phyloP scores from a whole-genome alignment of 148 eudicot genomes.

The Fagopyrum tataricum region DNA sequence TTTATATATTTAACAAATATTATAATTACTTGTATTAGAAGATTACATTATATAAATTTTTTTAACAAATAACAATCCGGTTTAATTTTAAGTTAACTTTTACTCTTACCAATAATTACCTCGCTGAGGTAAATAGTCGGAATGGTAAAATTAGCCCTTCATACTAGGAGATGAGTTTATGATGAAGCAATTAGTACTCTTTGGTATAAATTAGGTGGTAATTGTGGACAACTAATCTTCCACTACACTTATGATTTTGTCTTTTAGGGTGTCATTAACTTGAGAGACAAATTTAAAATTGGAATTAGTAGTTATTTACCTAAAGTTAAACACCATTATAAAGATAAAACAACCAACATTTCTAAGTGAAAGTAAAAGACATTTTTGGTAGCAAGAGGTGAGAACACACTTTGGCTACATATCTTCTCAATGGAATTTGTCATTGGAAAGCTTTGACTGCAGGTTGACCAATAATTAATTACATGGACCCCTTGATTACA shows the following conservation, averaged over 20 bases:
- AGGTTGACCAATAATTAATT: neutral
- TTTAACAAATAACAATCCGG: too few species aligned
- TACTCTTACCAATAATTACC: neutral
- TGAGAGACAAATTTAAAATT: neutral
- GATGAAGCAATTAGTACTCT: neutral
- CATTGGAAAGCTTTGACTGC: constrained; percentile 1
- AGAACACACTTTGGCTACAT: neutral
- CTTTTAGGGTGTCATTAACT: neutral
- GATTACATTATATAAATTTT: too few species aligned
- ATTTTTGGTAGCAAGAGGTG: neutral
- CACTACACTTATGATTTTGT: neutral
- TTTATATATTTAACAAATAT: too few species aligned
- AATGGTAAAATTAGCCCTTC: neutral
- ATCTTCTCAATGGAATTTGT: constrained; percentile 8
- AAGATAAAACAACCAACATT: neutral
- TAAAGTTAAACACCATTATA: constrained; percentile 8
- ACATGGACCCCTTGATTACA: constrained; percentile 2
- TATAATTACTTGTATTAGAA: too few species aligned
- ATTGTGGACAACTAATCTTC: neutral
- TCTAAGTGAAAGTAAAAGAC: constrained; percentile 3
- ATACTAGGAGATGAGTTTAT: neutral
- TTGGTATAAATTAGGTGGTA: neutral
- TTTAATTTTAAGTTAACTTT: neutral
- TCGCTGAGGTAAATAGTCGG: neutral
- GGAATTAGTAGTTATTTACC: neutral